Evolutionary conservation across 2,329 filamentous ascomycete species (phyloP), one percentile per base, ranked within the genome.

Genomic region (Fusarium metavorans): DNA sequence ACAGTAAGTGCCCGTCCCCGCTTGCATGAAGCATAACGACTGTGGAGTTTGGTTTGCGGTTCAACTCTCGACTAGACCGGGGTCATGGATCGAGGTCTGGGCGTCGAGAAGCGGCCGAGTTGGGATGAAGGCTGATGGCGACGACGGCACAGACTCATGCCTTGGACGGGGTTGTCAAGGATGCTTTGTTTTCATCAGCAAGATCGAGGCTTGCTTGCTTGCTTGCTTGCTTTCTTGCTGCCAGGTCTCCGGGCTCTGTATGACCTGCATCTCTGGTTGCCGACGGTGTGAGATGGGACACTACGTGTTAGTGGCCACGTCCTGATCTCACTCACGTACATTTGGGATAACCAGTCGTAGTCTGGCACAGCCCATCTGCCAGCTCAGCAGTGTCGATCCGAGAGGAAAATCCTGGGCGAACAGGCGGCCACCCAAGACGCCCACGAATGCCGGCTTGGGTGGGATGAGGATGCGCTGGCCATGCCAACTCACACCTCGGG

Each of bases 381-480:
- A 78, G 35, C 77, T 77, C 77, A 79, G 66, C 72, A 52, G 67
- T 30, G 67, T 70, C 67, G 72, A 79, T 79, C 67, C 67, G 13
- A 52, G 48, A 60, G 43, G 67, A 65, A 65, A 23, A 34, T 48
- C 58, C 58, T 66, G 48, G 63, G 48, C 61, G 56, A 41, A 52
- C 39, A 61, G 23, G 27, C 43, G 65, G 64, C 74, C 75, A 77
- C 50, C 76, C 61, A 72, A 23, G 37, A 30, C 30, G 59, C 64
- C 62, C 60, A 41, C 66, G 52, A 48, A 63, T 45, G 75, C 59
- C 23, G 48, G 67, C 65, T 65, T 75, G 61, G 73, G 67, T 76
- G 71, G 77, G 69, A 75, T 71, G 71, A 64, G 66, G 75, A 79
- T 79, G 77, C 77, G 77, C 67, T 79, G 77, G 75, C 77, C 68